Evolutionary conservation across 495 filamentous ascomycete genomes (phyloP).

Genomic region (Cenococcum geophilum): DNA sequence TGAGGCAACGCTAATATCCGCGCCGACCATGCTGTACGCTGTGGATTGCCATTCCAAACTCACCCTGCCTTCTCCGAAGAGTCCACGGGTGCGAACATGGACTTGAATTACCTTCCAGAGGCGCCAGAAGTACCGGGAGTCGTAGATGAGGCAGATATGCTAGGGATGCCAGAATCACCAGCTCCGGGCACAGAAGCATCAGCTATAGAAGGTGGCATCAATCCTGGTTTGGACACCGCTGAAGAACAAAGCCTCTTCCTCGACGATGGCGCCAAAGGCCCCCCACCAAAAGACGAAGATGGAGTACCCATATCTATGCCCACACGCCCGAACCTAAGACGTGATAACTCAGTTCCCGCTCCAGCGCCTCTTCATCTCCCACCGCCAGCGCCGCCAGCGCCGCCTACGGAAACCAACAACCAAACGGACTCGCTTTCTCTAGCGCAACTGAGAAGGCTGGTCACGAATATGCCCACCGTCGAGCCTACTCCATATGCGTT

Average conservation of each 20-base stretch:
- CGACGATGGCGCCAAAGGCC: slow-evolving; percentile 8
- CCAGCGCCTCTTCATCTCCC: slow-evolving; percentile 56
- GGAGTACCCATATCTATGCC: slow-evolving; percentile 14
- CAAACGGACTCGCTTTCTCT: slow-evolving; percentile 74
- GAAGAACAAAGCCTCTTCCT: slow-evolving; percentile 27
- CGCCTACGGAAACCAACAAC: slow-evolving; percentile 42
- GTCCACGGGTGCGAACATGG: slow-evolving; percentile 12
- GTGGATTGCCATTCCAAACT: neutral
- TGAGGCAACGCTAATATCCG: neutral
- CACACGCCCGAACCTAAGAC: slow-evolving; percentile 49
- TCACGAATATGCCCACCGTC: slow-evolving; percentile 69
- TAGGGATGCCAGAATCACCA: slow-evolving; percentile 13
- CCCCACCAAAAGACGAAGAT: slow-evolving; percentile 9
- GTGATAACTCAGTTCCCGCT: slow-evolving; percentile 46
- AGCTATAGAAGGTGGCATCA: slow-evolving; percentile 6
- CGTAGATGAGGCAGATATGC: slow-evolving; percentile 28
- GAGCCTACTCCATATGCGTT: slow-evolving; percentile 91
- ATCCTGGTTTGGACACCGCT: slow-evolving; percentile 27
- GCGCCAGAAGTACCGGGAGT: slow-evolving; percentile 20
- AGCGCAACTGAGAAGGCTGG: slow-evolving; percentile 70
- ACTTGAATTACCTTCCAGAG: slow-evolving; percentile 10
- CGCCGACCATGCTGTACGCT: slow-evolving; percentile 1
- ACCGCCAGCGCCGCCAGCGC: slow-evolving; percentile 52
- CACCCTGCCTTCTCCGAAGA: neutral
- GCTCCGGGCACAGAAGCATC: slow-evolving; percentile 19